A percentile compares a stretch with the other conserved stretches of the same genome.
Conservation (phyloP, 1,284 basidiomycete genomes). For the Volvariella volvacea region DNA sequence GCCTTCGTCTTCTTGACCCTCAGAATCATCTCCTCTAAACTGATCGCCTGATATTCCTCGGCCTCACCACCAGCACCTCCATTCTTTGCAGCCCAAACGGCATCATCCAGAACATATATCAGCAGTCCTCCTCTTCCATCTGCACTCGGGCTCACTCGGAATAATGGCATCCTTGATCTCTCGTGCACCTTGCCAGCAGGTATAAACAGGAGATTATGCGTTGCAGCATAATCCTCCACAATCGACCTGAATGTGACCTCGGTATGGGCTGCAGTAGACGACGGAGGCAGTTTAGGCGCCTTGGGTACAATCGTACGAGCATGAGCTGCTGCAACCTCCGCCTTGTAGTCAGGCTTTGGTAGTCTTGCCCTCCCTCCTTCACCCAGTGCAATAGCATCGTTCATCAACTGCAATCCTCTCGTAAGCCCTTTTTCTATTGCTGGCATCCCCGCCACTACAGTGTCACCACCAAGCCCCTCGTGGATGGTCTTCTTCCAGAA, state of each 20-base stretch:
- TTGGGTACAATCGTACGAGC: conserved; percentile 18
- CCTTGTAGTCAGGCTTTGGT: conserved; percentile 55
- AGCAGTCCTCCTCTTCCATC: conserved; percentile 82
- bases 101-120: conserved; percentile 85
- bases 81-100: conserved; percentile 67
- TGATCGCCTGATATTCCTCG: conserved; percentile 55
- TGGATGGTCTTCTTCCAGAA: conserved; percentile 86
- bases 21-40: conserved; percentile 65
- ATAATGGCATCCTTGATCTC: conserved; percentile 79
- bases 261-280: conserved; percentile 44
- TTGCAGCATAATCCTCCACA: conserved; percentile 81
- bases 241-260: conserved; percentile 88
- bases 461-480: conserved; percentile 23
- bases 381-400: conserved; percentile 83
- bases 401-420: conserved; percentile 85
- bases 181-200: conserved; percentile 81
- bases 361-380: conserved; percentile 62
- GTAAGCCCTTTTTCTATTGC: conserved; percentile 78
- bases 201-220: conserved; percentile 84
- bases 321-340: conserved; percentile 28
- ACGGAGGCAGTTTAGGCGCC: conserved; percentile 25
- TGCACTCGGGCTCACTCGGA: conserved; percentile 69
- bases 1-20: conserved; percentile 32
- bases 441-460: conserved; percentile 49
- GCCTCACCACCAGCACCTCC: conserved; percentile 29